These are phyloP conservation scores for Trichoderma semiorbis DNA, from an alignment of 2,329 filamentous ascomycete genomes.

Conservation along the genomic window DNA sequence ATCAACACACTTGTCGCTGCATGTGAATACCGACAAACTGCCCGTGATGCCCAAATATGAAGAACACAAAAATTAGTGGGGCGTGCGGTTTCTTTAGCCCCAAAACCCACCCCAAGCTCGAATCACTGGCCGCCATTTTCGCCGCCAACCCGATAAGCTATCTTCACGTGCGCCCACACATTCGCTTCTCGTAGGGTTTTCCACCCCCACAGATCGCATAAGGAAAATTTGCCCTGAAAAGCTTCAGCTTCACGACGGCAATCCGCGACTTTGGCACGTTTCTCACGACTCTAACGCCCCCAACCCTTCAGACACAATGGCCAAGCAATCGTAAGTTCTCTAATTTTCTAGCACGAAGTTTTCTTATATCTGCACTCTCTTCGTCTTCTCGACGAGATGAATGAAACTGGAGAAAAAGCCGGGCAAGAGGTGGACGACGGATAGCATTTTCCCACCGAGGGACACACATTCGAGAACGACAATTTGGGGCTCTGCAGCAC, in stretches of 20 bases:
- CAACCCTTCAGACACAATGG: constrained; percentile 55
- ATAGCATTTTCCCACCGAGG: background rate
- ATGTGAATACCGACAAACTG: background rate
- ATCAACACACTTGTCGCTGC: background rate
- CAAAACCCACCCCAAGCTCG: background rate
- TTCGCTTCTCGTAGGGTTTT: constrained; percentile 39
- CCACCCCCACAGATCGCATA: constrained; percentile 36
- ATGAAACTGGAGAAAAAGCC: constrained; percentile 14
- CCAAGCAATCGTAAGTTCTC: constrained; percentile 58
- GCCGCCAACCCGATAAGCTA: constrained; percentile 24
- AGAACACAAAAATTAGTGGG: background rate
- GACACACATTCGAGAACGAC: background rate
- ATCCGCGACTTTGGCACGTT: constrained; percentile 36
- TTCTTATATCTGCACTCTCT: background rate
- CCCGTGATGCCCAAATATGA: background rate
- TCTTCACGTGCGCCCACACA: constrained; percentile 33
- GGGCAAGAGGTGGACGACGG: constrained; percentile 23
- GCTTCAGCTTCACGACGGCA: constrained; percentile 35
- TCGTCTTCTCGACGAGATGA: background rate
- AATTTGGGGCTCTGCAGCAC: background rate
- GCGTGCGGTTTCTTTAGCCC: background rate
- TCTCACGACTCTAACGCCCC: constrained; percentile 39
- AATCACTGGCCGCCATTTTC: background rate
- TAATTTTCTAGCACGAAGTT: constrained; percentile 15
- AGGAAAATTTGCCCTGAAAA: constrained; percentile 36